A percentile compares a stretch with the other conserved stretches of the same genome.
Conservation (phyloP, 495 filamentous ascomycete species). For the Staphylotrichum longicolle region DNA sequence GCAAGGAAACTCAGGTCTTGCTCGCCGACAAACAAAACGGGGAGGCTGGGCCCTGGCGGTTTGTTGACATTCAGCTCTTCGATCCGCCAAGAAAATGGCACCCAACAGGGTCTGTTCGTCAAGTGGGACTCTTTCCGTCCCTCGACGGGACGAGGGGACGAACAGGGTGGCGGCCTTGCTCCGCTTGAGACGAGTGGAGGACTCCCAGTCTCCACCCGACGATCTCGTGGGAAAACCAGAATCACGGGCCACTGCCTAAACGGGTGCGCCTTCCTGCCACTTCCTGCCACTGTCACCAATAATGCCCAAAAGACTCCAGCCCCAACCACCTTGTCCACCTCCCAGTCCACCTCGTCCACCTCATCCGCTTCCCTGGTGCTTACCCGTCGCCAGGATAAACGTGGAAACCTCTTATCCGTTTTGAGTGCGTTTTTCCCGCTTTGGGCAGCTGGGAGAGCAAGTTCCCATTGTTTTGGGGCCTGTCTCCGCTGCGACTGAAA, state of each 20-base stretch:
- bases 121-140: too few species aligned
- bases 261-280: not conserved
- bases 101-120: not conserved
- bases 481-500: not conserved
- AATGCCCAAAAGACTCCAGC: not conserved
- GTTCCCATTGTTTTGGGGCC: too few species aligned
- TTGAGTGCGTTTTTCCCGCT: not conserved
- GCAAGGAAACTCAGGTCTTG: not conserved
- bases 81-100: constrained; percentile 14
- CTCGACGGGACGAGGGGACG: not conserved
- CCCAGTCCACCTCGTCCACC: not conserved
- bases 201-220: constrained; percentile 9
- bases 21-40: not conserved
- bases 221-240: constrained; percentile 20
- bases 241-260: not conserved
- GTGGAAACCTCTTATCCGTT: not conserved
- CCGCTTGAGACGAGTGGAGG: not conserved
- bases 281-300: constrained; percentile 12
- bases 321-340: constrained; percentile 4
- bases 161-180: constrained; percentile 4
- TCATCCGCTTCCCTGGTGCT: too few species aligned
- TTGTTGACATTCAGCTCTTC: constrained; percentile 27
- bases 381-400: not conserved
- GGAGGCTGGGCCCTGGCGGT: constrained; percentile 9
- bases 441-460: too few species aligned